Evolutionary conservation across 495 filamentous ascomycete species (phyloP).

Genomic region (Hyaloscypha hepaticicola): DNA sequence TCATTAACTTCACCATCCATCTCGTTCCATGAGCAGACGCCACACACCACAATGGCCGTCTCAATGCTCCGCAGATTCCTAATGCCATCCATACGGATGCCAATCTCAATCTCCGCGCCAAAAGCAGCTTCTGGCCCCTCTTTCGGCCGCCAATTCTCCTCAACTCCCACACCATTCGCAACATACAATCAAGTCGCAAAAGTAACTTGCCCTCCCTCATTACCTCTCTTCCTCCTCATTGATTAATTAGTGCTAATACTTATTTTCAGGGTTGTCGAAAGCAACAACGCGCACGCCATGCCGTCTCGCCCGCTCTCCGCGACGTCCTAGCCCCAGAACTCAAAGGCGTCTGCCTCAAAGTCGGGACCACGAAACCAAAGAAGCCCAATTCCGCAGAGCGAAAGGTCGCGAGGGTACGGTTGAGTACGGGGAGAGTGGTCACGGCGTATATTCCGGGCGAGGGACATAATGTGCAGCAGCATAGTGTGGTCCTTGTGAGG

Average conservation of each 20-base stretch:
- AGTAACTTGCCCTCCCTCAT: conserved; percentile 33
- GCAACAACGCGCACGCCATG: conserved; percentile 73
- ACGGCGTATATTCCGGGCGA: conserved; percentile 94
- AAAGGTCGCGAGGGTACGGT: conserved; percentile 83
- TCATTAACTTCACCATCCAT: background rate
- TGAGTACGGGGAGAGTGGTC: conserved; percentile 83
- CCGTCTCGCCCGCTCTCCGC: conserved; percentile 79
- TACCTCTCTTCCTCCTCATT: background rate
- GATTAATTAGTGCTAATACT: background rate
- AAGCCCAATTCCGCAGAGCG: conserved; percentile 97
- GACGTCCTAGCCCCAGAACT: conserved; percentile 68
- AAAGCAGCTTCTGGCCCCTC: conserved; percentile 1
- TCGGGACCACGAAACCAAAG: conserved; percentile 90
- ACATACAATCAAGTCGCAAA: conserved; percentile 62
- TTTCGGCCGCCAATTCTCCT: conserved; percentile 44
- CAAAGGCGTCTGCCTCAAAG: conserved; percentile 94
- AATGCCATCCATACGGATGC: conserved; percentile 26
- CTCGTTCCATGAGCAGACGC: background rate
- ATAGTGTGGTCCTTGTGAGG: conserved; percentile 91
- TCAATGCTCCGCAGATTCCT: conserved; percentile 29
- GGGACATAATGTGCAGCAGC: conserved; percentile 98
- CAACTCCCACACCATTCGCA: conserved; percentile 48
- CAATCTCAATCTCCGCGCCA: conserved; percentile 15
- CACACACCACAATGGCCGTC: conserved; percentile 47
- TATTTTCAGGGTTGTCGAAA: conserved; percentile 65